Conservation (phyloP, 345 rosid species). For the Schrenkiella parvula region DNA sequence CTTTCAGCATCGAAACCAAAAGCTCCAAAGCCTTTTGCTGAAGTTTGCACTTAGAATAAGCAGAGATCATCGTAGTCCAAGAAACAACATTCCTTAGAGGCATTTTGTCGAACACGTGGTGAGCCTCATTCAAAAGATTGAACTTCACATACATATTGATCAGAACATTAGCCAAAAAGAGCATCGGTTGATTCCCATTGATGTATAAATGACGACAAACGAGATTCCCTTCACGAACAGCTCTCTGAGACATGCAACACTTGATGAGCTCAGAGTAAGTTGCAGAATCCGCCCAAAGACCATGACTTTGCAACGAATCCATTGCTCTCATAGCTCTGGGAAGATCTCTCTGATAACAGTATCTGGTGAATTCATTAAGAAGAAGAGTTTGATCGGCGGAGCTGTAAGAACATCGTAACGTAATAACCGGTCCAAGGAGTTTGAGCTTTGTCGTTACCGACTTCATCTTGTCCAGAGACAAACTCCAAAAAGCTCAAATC, state of each 20-base stretch:
- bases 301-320: slow-evolving; percentile 43
- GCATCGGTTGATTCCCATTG: slow-evolving; percentile 40
- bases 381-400: slow-evolving; percentile 13
- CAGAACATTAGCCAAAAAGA: slow-evolving; percentile 44
- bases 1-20: slow-evolving; percentile 47
- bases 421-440: not conserved
- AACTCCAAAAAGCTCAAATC: not conserved
- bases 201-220: slow-evolving; percentile 50
- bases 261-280: slow-evolving; percentile 56
- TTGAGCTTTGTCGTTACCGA: slow-evolving; percentile 13
- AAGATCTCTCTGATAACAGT: slow-evolving; percentile 51
- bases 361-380: slow-evolving; percentile 45
- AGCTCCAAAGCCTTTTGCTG: slow-evolving; percentile 33
- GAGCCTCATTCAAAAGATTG: slow-evolving; percentile 39
- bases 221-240: slow-evolving; percentile 45
- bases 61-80: slow-evolving; percentile 78
- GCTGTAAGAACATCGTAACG: slow-evolving; percentile 8
- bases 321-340: slow-evolving; percentile 53
- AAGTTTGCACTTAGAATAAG: slow-evolving; percentile 38
- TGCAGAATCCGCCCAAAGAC: slow-evolving; percentile 50
- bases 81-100: slow-evolving; percentile 41
- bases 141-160: slow-evolving; percentile 57
- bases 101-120: slow-evolving; percentile 36
- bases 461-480: slow-evolving; percentile 4
- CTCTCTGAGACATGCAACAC: slow-evolving; percentile 47